Base-by-base conservation (phyloP, 75 land plant genomes). In the Selaginella moellendorffii region DNA sequence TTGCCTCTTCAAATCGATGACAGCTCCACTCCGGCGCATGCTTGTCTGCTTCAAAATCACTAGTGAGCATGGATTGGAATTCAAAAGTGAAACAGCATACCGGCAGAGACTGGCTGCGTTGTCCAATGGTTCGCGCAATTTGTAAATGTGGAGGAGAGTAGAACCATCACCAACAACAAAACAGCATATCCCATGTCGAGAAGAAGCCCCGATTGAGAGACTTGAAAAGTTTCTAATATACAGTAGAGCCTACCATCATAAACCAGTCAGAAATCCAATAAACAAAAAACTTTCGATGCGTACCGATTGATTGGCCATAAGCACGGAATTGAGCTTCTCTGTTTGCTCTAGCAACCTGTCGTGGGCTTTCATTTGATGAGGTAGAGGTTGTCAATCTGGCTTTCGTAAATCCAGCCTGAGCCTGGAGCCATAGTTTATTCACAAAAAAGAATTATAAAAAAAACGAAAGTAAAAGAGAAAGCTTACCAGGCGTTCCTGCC, bases 281-380 rank as follows among this genome's bases (percentile, higher is more conserved):
- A 30, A 65, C 24, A 30, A 14, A n/a, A 65, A 52, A 12, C 36
- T 23, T 0, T 14, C 36, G 24, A 36, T 24, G 22, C 20, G 36
- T 65, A 24, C 52, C 9, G 1, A n/a, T n/a, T n/a, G n/a, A n/a
- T n/a, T 65, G 23, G 29, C 53, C 66, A 24, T 52, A 26, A 12
- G 29, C 53, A 54, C 66, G 66, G 23, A 53, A 22, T 65, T 65
- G 23, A 26, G 26, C 26, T 65, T 65, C 63, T 18, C 52, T 53
- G 0, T 21, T 14, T 19, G 52, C 26, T 19, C 26, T 65, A 1
- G 5, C 18, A 22, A n/a, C 27, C 27, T 65, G 66, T 18, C 52
- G 29, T 54, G 29, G 54, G 22, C 24, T 53, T 0, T 53, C 25
- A 52, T 52, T 26, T 24, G 26, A 24, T 65, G 66, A 65, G 20